Base-by-base conservation (phyloP, 495 filamentous ascomycete genomes). In the Xylaria venustula region DNA sequence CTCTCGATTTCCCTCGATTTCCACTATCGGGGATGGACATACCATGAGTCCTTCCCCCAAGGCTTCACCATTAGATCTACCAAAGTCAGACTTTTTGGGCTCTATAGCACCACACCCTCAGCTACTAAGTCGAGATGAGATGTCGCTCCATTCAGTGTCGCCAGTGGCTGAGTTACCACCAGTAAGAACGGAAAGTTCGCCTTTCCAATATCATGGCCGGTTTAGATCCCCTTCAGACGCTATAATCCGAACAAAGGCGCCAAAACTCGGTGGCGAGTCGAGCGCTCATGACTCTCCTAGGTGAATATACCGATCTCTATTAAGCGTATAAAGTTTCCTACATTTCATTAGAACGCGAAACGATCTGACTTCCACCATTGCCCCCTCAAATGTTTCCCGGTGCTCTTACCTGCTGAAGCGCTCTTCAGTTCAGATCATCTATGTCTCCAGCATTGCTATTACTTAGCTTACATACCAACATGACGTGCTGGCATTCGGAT, bases 1-100 rank as follows among this genome's bases (percentile, higher is more conserved):
- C 47, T 79, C 77, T 7, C 68, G 77, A 2, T 73, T 75, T 34
- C 74, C 77, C 1, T 79, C 75, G 0, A 68, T 75, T 19, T 78
- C 75, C 0, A 75, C 77, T 0, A 67, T 71, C 7, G 70, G 71
- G 54, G 73, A 68, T 11, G 53, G 62, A 9, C 73, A 71, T 15
- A 51, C 69, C 12, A 54, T 65, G 22, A 52, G 54, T 3, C 25
- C 54, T 12, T 17, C 55, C 20, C 32, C 58, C 8, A 58, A 66
- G 12, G 46, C 51, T 41, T 40, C 56, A 20, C 56, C 49, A 34
- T 52, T 49, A 23, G 60, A 58, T n/a, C n/a, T n/a, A 34, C 58
- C 49, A 19, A 53, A 63, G 30, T 42, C 50, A 19, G 64, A 67
- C 11, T 59, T 52, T 45, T 32, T 23, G 4, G 58, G 62, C n/a